Conservation (phyloP, 805 yeast genomes). For the Spathaspora girioi region DNA sequence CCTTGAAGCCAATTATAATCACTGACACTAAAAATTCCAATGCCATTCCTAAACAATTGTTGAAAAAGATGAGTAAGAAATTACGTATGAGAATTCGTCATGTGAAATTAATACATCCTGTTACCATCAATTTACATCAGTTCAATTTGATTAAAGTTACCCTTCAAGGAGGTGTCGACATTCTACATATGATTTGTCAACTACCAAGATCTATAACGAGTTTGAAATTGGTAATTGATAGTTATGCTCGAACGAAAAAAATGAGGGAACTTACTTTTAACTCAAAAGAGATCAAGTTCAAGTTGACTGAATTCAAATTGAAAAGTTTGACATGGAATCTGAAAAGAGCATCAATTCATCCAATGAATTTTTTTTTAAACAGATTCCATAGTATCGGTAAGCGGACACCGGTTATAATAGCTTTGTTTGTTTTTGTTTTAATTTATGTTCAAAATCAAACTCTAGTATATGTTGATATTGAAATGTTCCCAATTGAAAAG, state of each 20-base stretch:
- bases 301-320: neutral
- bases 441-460: neutral
- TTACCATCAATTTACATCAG: neutral
- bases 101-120: neutral
- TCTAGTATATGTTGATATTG: slow-evolving; percentile 2
- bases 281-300: neutral
- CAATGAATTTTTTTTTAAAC: neutral
- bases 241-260: neutral
- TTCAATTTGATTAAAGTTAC: slow-evolving; percentile 1
- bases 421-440: neutral
- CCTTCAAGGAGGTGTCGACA: neutral
- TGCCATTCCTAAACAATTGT: neutral
- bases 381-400: neutral
- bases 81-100: neutral
- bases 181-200: neutral
- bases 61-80: neutral
- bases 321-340: neutral
- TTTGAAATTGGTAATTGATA: slow-evolving; percentile 1
- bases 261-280: neutral
- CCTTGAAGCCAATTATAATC: slow-evolving; percentile 8
- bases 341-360: neutral
- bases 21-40: neutral
- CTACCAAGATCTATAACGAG: slow-evolving; percentile 2
- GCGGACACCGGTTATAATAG: neutral
- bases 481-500: slow-evolving; percentile 2